Percentiles rank a stretch among this genome's conserved stretches.
Evolutionary conservation across 305 asterid genomes (phyloP).

Genomic region (Fraxinus ornus): DNA sequence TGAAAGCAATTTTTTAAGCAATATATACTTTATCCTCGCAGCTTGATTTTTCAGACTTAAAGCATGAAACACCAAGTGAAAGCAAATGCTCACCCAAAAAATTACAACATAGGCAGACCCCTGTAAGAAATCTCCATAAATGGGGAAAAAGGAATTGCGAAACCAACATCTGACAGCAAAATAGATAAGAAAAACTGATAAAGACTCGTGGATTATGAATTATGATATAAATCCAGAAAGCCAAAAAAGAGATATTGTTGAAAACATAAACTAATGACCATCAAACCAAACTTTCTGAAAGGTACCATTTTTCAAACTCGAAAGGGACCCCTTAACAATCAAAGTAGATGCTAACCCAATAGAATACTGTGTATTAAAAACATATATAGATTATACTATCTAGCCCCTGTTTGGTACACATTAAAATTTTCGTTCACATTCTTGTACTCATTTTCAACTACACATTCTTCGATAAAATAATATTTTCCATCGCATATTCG

Average conservation of each 20-base stretch:
- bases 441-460: no score
- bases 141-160: constrained; percentile 18
- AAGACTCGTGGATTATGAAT: constrained; percentile 21
- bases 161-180: constrained; percentile 36
- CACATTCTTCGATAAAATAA: no score
- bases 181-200: constrained; percentile 36
- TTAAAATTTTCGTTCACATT: constrained; percentile 4
- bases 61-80: constrained; percentile 33
- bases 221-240: constrained; percentile 9
- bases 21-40: constrained; percentile 34
- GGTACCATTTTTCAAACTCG: constrained; percentile 46
- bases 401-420: neutral
- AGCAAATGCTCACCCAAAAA: constrained; percentile 32
- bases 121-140: constrained; percentile 24
- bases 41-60: constrained; percentile 28
- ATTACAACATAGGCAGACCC: constrained; percentile 28
- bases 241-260: no score
- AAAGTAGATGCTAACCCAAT: constrained; percentile 19
- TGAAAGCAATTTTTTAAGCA: neutral
- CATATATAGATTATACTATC: neutral
- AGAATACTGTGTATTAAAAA: constrained; percentile 21
- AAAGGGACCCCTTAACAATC: constrained; percentile 55
- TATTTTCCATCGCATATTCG: no score
- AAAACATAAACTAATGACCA: neutral
- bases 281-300: constrained; percentile 50